These are phyloP conservation scores for Durotheca rogersii DNA, from an alignment of 495 filamentous ascomycete genomes.

Conservation along the genomic window DNA sequence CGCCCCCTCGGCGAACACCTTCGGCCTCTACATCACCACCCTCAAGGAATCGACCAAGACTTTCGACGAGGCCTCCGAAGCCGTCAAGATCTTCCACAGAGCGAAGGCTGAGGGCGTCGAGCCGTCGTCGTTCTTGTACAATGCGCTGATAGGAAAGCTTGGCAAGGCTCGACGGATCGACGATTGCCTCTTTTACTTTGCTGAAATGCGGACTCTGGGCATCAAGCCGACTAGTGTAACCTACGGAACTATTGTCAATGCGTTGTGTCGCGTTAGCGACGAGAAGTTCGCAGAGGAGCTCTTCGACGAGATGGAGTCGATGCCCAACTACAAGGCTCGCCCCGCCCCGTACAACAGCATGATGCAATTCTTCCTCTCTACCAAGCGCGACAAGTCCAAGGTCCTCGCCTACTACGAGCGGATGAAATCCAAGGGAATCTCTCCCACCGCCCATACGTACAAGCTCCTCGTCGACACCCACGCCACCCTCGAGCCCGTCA, in stretches of 20 bases:
- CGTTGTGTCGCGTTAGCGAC: conserved; percentile 93
- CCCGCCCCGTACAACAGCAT: conserved; percentile 97
- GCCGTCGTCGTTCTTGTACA: conserved; percentile 96
- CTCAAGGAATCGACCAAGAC: conserved; percentile 95
- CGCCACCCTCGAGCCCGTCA: conserved; percentile 87
- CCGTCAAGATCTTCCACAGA: conserved; percentile 93
- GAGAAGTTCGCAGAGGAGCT: conserved; percentile 97
- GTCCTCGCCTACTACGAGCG: conserved; percentile 94
- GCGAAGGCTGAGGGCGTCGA: conserved; percentile 93
- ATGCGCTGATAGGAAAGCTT: conserved; percentile 96
- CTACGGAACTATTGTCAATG: conserved; percentile 97
- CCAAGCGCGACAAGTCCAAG: conserved; percentile 91
- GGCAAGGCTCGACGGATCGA: conserved; percentile 97
- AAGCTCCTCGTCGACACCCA: conserved; percentile 97
- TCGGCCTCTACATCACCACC: conserved; percentile 96
- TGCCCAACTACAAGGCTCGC: conserved; percentile 97
- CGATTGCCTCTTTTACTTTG: conserved; percentile 96
- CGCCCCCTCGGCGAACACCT: conserved; percentile 94
- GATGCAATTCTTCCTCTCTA: conserved; percentile 98
- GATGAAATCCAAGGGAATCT: conserved; percentile 83
- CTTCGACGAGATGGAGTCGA: conserved; percentile 98
- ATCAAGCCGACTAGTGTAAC: conserved; percentile 97
- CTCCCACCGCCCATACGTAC: conserved; percentile 92
- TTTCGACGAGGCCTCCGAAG: conserved; percentile 94
- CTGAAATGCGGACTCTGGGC: conserved; percentile 89